Evolutionary conservation across 306 rosid species (phyloP), one percentile per base, ranked within the genome.

Genomic region (Macrotyloma uniflorum): DNA sequence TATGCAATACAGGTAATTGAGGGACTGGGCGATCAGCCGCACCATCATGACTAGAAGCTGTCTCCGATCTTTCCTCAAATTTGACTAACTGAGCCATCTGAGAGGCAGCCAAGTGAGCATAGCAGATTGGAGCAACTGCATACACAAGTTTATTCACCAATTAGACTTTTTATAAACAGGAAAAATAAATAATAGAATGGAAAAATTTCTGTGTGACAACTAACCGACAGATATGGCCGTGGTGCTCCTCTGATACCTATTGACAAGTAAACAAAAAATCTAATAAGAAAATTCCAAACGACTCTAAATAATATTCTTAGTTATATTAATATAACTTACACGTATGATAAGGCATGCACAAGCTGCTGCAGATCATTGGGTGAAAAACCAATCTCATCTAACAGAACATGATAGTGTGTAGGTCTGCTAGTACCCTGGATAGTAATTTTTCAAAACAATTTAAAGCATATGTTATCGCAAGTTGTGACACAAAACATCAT

Each of bases 61-160:
- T 91, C 85, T 95, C 99, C 0, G 99, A 93, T 35, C 83, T 76
- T 0, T 90, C 97, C 12, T 94, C 98, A 15, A 89, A 94, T 13
- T 92, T 94, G 78, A 94, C 85, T 28, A 94, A 92, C 70, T 90
- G 95, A 0, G 91, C 93, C 61, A 94, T 67, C 67, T 92, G 97
- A 6, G 91, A 55, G 20, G 98, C 98, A 4, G 98, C 98, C 77
- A 94, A 74, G 83, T 94, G 98, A 0, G 98, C 98, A 78, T 92
- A 94, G 83, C 97, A 92, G 15, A 94, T 77, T 0, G 98, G 98
- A n/a, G 98, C 97, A 80, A 94, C 98, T 94, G 91, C 88, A 89
- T 2, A 55, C 4, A 67, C 0, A 0, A 9, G 13, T 20, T 20
- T 50, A 32, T 14, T 15, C 5, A 83, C 5, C 1, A 72, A 58